Evolutionary conservation across 2,329 filamentous ascomycete species (phyloP).

Genomic region (Penicillium hesseltinei): DNA sequence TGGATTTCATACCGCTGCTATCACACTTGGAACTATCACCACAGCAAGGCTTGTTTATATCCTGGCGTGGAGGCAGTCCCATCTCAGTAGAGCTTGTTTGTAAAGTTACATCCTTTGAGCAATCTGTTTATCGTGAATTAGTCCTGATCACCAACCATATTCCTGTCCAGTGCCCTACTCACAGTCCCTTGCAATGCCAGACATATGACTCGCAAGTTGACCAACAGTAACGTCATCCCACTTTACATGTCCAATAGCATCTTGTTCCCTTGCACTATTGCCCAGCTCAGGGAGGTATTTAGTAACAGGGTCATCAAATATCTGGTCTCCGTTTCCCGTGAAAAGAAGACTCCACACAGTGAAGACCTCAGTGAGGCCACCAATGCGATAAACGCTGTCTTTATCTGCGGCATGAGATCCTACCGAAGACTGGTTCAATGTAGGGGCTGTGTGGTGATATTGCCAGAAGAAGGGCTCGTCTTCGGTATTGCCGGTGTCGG

Average conservation of each 20-base stretch:
- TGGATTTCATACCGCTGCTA: neutral
- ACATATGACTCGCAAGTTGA: constrained; percentile 26
- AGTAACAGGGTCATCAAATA: neutral
- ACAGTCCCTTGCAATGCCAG: constrained; percentile 20
- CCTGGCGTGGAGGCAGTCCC: neutral
- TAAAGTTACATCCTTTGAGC: neutral
- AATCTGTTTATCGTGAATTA: neutral
- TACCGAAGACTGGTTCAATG: neutral
- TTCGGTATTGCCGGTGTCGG: neutral
- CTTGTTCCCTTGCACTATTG: neutral
- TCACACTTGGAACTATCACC: neutral
- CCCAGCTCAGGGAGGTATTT: neutral
- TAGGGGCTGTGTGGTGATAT: neutral
- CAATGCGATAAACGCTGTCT: neutral
- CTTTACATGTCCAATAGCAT: too few relatives aligned
- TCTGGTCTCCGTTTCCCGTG: neutral
- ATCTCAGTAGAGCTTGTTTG: neutral
- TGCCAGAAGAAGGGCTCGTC: neutral
- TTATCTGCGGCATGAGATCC: neutral
- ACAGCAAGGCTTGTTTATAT: neutral
- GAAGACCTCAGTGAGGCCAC: neutral
- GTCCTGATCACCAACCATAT: neutral
- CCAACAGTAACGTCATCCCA: constrained; percentile 26
- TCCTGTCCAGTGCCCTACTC: constrained; percentile 2
- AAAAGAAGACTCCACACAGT: neutral